Evolutionary conservation across 257 asterid species (phyloP).

Genomic region (Solanum chilense): DNA sequence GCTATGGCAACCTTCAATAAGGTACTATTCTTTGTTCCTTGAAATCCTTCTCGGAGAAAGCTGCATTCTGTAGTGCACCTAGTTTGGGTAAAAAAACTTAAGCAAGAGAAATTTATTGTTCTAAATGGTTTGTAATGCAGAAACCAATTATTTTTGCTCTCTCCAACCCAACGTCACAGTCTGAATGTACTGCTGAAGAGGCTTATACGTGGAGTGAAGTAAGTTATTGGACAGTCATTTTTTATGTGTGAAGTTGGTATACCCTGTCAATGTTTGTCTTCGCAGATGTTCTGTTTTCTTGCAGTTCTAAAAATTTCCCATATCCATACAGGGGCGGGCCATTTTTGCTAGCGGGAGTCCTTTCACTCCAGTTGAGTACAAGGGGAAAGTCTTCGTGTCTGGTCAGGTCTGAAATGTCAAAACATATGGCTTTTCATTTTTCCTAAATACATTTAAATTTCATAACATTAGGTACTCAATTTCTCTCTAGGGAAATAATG

Average conservation of each 20-base stretch:
- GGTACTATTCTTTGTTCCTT: conserved; percentile 21
- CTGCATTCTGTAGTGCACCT: neutral
- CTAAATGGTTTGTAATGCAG: conserved; percentile 27
- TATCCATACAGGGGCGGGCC: conserved; percentile 51
- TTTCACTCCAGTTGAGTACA: conserved; percentile 49
- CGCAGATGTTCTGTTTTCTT: neutral
- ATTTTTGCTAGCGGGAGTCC: conserved; percentile 86
- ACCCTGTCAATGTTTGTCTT: neutral
- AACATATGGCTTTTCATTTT: neutral
- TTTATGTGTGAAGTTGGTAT: neutral
- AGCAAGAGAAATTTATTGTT: neutral
- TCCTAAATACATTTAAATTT: neutral
- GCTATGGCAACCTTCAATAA: conserved; percentile 61
- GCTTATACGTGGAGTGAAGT: conserved; percentile 91
- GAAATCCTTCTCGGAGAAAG: neutral
- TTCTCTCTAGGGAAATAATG: conserved; percentile 60
- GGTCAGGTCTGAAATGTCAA: conserved; percentile 48
- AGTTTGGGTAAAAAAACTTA: neutral
- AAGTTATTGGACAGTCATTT: neutral
- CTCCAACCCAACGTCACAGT: conserved; percentile 91
- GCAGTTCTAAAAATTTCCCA: neutral
- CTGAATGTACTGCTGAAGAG: conserved; percentile 91
- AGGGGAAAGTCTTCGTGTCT: conserved; percentile 42
- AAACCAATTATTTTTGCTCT: conserved; percentile 81
- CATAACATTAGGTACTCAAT: neutral